Conservation (phyloP, 192 early-diverging fungal species). For the Gaertneriomyces sp. region DNA sequence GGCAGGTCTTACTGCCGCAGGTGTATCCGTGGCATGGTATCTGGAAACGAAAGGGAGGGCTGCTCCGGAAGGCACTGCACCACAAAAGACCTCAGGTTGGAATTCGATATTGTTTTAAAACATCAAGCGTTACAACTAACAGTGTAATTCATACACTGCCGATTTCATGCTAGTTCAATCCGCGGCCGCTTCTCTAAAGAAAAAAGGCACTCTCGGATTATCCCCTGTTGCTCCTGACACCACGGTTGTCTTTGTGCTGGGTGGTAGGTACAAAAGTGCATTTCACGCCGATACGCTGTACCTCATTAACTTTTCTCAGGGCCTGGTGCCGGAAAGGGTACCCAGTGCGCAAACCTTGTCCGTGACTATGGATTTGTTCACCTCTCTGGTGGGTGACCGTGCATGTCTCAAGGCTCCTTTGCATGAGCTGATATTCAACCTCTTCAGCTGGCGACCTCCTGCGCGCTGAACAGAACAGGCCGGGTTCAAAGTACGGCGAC, state of each 20-base stretch:
- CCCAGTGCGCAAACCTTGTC: conserved; percentile 85
- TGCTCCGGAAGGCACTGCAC: no score
- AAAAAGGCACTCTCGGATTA: background rate
- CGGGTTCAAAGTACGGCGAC: conserved; percentile 81
- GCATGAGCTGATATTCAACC: background rate
- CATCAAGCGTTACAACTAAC: no score
- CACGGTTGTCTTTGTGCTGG: conserved; percentile 86
- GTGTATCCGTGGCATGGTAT: no score
- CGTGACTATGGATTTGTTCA: conserved; percentile 92
- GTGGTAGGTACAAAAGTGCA: conserved; percentile 35
- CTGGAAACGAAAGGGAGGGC: no score
- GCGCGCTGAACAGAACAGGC: conserved; percentile 82
- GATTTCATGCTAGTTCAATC: background rate
- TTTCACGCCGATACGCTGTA: background rate
- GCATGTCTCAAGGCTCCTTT: background rate
- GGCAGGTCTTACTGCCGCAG: no score
- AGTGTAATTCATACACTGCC: no score
- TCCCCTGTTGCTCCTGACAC: conserved; percentile 47
- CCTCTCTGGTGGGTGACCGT: conserved; percentile 65
- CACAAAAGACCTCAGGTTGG: no score
- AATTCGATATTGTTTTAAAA: no score
- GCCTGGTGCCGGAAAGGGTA: conserved; percentile 83
- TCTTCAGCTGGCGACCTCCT: conserved; percentile 84
- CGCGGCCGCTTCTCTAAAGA: background rate
- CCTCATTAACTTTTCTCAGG: conserved; percentile 18